Base-by-base conservation (phyloP, 768 basidiomycete genomes). In the Hortiboletus flavorubellus region DNA sequence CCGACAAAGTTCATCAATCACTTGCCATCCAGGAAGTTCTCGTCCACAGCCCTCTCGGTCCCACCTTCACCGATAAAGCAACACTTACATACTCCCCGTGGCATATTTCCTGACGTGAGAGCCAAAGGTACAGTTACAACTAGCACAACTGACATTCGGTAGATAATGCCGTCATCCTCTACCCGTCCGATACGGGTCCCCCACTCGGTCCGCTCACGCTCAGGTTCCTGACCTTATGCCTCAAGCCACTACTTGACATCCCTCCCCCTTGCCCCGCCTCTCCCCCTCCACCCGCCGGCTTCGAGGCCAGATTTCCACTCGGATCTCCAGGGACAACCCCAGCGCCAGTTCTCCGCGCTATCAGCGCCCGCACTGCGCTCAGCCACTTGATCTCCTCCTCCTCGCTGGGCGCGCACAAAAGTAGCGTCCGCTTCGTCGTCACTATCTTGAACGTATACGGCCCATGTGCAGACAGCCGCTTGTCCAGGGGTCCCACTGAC, bases 371-470 rank as follows among this genome's bases (percentile, higher is more conserved):
- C 38, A 98, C 84, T 10, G 96, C 93, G 48, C 94, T 93, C 45
- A 99, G 77, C 97, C 97, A 99, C 71, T 89, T 91, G 70, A 98
- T 95, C 74, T 98, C 97, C 63, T 98, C 96, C 64, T 98, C 97
- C 71, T 99, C 97, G 54, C 82, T 87, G 15, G 97, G 96, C 8
- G 97, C 97, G 64, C 94, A 97, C 26, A 98, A 77, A 50, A 96
- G 71, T 55, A 93, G 75, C 16, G 91, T 89, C 56, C 93, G 84
- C 71, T 96, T 94, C 51, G 96, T 94, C 37, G 94, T 97, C 61
- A 98, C 87, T 52, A 98, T 88, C 74, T 97, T 94, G 84, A 99
- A 98, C 49, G 91, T 91, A 68, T 87, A 80, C 10, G 73, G 70
- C 23, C 73, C 72, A 49, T 72, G 74, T 33, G 73, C 74, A 39